Evolutionary conservation across 495 filamentous ascomycete genomes (phyloP).

Genomic region (Tirmania nivea): DNA sequence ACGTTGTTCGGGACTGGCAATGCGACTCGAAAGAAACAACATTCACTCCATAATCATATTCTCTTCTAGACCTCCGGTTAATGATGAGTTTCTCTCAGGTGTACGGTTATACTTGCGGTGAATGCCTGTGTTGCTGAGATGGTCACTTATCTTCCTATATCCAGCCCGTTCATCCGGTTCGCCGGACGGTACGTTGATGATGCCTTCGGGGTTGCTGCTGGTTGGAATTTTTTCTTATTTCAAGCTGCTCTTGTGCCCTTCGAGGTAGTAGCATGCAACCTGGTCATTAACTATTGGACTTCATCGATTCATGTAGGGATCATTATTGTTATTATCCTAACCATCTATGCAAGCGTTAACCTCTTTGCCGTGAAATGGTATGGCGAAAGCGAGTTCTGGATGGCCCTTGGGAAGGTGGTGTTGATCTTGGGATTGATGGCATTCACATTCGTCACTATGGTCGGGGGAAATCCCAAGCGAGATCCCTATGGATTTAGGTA

Average conservation of each 20-base stretch:
- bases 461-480: constrained; percentile 32
- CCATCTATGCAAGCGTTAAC: constrained; percentile 37
- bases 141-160: constrained; percentile 45
- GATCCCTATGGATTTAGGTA: constrained; percentile 38
- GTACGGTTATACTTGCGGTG: constrained; percentile 24
- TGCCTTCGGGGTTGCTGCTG: constrained; percentile 60
- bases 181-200: constrained; percentile 58
- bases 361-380: constrained; percentile 54
- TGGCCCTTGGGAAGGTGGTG: constrained; percentile 28
- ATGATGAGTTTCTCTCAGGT: background rate
- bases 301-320: constrained; percentile 34
- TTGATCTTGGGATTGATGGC: constrained; percentile 52
- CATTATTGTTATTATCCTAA: constrained; percentile 39
- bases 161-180: constrained; percentile 38
- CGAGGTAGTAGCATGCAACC: constrained; percentile 31
- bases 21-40: no score
- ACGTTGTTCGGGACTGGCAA: no score
- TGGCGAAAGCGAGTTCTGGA: constrained; percentile 38
- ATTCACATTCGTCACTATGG: constrained; percentile 43
- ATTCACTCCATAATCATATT: no score
- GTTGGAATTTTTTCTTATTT: constrained; percentile 23
- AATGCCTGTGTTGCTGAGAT: constrained; percentile 38
- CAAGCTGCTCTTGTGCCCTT: constrained; percentile 44
- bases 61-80: background rate
- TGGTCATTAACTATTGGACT: constrained; percentile 37